Base-by-base conservation (phyloP, 169 alveolate genomes). In the Cryptosporidium ubiquitum region DNA sequence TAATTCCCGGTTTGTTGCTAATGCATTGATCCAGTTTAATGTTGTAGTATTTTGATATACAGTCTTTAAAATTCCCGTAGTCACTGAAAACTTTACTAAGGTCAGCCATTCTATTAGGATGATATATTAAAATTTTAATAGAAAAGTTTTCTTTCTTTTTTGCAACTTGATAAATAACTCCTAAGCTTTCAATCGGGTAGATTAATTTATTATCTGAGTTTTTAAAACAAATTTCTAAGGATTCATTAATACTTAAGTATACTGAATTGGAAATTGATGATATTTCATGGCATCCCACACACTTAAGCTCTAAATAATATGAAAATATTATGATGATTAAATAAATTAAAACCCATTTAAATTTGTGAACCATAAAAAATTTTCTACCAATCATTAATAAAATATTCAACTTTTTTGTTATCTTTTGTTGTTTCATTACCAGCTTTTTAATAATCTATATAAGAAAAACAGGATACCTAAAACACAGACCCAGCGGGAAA, bases 201-300 rank as follows among this genome's bases (percentile, higher is more conserved):
- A n/a, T 16, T 6, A 58, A n/a, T 9, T 18, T 14, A 2, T 31
- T 26, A 39, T 55, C 0, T 5, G 29, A 4, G 2, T 73, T n/a
- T 18, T 18, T 23, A 55, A 55, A 29, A 37, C 85, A 73, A 33
- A 55, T 73, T 9, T 35, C 47, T 5, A 73, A 35, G 0, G 85
- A 73, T 33, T 55, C 26, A 18, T 73, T 73, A 33, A 73, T 33
- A n/a, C 85, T 73, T 52, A 12, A 51, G 51, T 35, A 18, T 20
- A 73, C 85, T 20, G 14, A 33, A 9, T 58, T 37, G 20, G 55
- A 49, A 37, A 73, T 58, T 33, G 16, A 12, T 51, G 23, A 73
- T 20, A 73, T 6, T 31, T 73, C 70, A 31, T 23, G 3, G 23
- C 68, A 26, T 18, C 55, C 51, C 49, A 68, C 49, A 37, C 16